These are phyloP conservation scores for Rubus idaeus DNA, from an alignment of 306 rosid species.

Conservation along the genomic window DNA sequence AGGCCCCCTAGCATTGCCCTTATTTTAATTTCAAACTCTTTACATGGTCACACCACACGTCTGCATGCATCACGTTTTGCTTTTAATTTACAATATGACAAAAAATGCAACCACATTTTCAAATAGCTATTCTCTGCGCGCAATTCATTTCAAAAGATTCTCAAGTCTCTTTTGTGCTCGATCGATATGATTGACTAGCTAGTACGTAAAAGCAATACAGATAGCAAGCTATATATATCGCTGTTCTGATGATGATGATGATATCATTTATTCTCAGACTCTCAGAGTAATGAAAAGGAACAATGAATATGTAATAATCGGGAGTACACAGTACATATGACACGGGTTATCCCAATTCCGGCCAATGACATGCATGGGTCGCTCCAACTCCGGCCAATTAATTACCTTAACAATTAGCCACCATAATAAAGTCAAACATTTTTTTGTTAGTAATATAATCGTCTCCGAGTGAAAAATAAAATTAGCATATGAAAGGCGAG, in stretches of 20 bases:
- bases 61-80: conserved; percentile 24
- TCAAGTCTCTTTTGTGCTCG: background rate
- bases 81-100: conserved; percentile 2
- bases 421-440: background rate
- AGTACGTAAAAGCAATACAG: background rate
- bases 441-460: background rate
- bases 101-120: background rate
- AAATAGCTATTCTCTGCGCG: background rate
- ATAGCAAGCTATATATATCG: background rate
- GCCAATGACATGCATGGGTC: background rate
- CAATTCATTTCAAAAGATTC: background rate
- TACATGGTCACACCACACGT: background rate
- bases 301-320: background rate
- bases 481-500: no score
- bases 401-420: background rate
- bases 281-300: background rate
- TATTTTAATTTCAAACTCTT: background rate
- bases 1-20: no score
- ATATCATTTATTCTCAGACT: background rate
- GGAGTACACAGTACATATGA: background rate
- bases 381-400: background rate
- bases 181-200: background rate
- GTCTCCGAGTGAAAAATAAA: no score
- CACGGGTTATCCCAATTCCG: background rate
- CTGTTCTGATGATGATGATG: background rate